Evolutionary conservation across 2,329 filamentous ascomycete genomes (phyloP).

Genomic region (Raffaelea albimanens): DNA sequence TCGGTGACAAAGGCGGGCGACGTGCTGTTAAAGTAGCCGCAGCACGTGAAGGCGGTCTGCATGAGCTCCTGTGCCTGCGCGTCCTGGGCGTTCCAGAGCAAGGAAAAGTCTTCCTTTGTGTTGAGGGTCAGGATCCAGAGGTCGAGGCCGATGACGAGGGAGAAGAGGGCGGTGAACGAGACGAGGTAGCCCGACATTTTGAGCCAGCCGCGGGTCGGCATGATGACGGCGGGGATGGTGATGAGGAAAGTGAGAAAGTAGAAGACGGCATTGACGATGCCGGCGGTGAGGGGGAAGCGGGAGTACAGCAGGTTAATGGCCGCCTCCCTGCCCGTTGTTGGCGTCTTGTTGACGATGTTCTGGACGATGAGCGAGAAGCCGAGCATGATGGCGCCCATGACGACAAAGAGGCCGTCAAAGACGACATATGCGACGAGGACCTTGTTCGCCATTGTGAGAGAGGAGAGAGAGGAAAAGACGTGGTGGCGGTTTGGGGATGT

Average conservation of each 20-base stretch:
- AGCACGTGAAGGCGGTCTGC: constrained; percentile 68
- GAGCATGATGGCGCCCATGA: constrained; percentile 43
- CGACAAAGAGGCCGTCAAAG: constrained; percentile 41
- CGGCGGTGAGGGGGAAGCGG: constrained; percentile 33
- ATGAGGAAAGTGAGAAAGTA: constrained; percentile 61
- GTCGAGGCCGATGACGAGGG: constrained; percentile 53
- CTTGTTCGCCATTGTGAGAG: constrained; percentile 40
- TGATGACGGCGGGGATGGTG: constrained; percentile 62
- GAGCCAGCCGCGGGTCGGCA: constrained; percentile 59
- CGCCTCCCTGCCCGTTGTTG: constrained; percentile 36
- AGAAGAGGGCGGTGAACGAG: constrained; percentile 53
- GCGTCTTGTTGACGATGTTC: constrained; percentile 31
- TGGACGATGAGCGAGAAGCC: constrained; percentile 45
- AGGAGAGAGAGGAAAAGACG: neutral
- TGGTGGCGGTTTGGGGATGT: neutral
- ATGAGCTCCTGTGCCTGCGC: constrained; percentile 54
- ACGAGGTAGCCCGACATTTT: constrained; percentile 59
- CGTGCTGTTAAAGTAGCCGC: constrained; percentile 67
- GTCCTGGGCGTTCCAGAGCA: constrained; percentile 51
- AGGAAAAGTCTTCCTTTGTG: constrained; percentile 51
- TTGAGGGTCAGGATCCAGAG: constrained; percentile 67
- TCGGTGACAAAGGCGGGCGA: constrained; percentile 65
- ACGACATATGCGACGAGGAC: constrained; percentile 39
- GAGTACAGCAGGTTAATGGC: constrained; percentile 43
- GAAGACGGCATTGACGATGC: constrained; percentile 62